These are phyloP conservation scores for Pythium rhizo-oryzae DNA, from an alignment of 352 stramenopile species.

Conservation along the genomic window DNA sequence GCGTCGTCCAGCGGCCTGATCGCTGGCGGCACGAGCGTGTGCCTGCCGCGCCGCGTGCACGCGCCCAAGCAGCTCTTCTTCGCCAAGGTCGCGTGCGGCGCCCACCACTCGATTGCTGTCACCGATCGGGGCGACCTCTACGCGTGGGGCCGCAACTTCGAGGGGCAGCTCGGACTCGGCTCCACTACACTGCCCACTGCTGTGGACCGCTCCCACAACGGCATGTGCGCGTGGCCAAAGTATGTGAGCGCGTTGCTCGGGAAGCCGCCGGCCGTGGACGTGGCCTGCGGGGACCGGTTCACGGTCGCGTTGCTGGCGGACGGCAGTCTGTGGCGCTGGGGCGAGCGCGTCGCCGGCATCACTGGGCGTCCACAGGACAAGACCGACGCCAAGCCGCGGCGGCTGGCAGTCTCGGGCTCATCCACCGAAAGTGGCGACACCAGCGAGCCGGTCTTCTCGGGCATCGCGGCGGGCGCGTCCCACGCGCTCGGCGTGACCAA, in stretches of 20 bases:
- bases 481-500: conserved; percentile 72
- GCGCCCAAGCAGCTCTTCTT: conserved; percentile 54
- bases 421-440: conserved; percentile 11
- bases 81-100: conserved; percentile 67
- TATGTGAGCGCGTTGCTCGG: conserved; percentile 64
- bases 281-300: conserved; percentile 80
- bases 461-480: conserved; percentile 62
- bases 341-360: conserved; percentile 55
- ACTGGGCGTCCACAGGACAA: conserved; percentile 22
- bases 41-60: conserved; percentile 38
- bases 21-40: conserved; percentile 18
- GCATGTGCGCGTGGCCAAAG: conserved; percentile 78
- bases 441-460: conserved; percentile 46
- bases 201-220: conserved; percentile 40
- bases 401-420: conserved; percentile 28
- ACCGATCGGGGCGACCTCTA: conserved; percentile 86
- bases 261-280: conserved; percentile 41
- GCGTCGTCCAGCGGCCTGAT: not conserved
- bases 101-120: conserved; percentile 69
- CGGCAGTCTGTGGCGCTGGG: conserved; percentile 79
- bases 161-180: conserved; percentile 84
- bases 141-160: conserved; percentile 88
- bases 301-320: conserved; percentile 66
- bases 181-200: conserved; percentile 36
- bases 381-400: conserved; percentile 25